Conservation (phyloP, 345 rosid species). For the Theobroma cacao region DNA sequence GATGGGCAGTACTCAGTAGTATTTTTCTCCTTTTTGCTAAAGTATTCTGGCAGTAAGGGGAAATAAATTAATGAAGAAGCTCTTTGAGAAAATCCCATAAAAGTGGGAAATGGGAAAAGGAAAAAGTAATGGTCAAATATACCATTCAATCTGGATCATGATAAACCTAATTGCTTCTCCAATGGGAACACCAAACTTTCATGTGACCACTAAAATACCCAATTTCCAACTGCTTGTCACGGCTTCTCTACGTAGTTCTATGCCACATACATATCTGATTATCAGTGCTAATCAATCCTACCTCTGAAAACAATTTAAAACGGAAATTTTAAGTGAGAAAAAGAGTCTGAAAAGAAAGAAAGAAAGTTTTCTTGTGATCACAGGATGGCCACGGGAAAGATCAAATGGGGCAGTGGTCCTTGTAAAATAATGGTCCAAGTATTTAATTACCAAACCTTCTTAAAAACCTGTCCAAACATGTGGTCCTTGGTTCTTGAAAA, state of each 20-base stretch:
- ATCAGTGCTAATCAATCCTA: neutral
- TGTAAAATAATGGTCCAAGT: constrained; percentile 16
- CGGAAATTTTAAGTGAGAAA: neutral
- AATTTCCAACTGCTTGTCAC: neutral
- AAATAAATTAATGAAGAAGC: neutral
- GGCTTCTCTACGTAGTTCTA: neutral
- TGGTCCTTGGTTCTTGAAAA: constrained; percentile 21
- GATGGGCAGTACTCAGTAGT: neutral
- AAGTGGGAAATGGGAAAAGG: neutral
- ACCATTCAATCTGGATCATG: neutral
- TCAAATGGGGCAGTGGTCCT: constrained; percentile 24
- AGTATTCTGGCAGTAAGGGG: neutral
- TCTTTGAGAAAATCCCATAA: neutral
- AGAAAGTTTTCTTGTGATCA: constrained; percentile 17
- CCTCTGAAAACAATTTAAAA: neutral
- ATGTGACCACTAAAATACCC: constrained; percentile 5
- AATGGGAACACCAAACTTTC: constrained; percentile 12
- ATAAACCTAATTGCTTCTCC: neutral
- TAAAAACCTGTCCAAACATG: neutral
- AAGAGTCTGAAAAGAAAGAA: neutral
- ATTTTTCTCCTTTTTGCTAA: neutral
- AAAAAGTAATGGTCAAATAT: neutral
- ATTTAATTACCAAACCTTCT: neutral
- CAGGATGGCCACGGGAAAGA: constrained; percentile 7
- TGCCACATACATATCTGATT: neutral